Conservation (phyloP, 139 green algal genomes). For the Closterium sp. region DNA sequence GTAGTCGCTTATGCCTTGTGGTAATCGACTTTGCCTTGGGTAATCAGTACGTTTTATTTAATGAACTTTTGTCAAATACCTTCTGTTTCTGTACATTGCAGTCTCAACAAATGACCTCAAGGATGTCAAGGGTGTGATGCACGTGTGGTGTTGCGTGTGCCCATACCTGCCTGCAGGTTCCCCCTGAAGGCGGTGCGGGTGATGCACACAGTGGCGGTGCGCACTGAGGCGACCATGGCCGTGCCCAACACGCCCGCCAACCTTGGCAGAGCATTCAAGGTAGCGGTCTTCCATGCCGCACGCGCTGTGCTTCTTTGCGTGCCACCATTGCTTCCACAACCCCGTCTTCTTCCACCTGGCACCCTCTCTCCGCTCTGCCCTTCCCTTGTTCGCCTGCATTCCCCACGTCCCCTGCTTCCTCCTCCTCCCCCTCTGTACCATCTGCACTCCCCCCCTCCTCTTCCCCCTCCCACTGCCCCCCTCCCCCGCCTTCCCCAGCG, state of each 20-base stretch:
- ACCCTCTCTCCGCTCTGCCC: too few species aligned
- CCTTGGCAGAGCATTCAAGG: constrained; percentile 41
- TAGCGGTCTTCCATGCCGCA: background rate
- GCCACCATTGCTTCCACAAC: too few species aligned
- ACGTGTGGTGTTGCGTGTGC: too few species aligned
- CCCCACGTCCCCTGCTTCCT: background rate
- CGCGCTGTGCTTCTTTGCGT: too few species aligned
- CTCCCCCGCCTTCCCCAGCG: constrained; percentile 16
- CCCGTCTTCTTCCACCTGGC: too few species aligned
- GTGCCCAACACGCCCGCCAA: constrained; percentile 19
- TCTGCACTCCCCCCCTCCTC: background rate
- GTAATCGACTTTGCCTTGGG: too few species aligned
- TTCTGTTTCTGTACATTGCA: too few species aligned
- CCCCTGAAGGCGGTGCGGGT: constrained; percentile 48
- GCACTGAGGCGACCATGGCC: constrained; percentile 41
- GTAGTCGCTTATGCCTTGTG: too few species aligned
- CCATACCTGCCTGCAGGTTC: constrained; percentile 5
- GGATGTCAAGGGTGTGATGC: too few species aligned
- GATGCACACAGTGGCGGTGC: constrained; percentile 51
- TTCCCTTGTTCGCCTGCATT: background rate
- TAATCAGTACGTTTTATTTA: too few species aligned
- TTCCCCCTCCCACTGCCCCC: background rate
- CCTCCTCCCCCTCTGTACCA: background rate
- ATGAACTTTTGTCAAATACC: too few species aligned
- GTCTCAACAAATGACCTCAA: too few species aligned